Base-by-base conservation (phyloP, 331 rosid species). In the Ulmus americana region DNA sequence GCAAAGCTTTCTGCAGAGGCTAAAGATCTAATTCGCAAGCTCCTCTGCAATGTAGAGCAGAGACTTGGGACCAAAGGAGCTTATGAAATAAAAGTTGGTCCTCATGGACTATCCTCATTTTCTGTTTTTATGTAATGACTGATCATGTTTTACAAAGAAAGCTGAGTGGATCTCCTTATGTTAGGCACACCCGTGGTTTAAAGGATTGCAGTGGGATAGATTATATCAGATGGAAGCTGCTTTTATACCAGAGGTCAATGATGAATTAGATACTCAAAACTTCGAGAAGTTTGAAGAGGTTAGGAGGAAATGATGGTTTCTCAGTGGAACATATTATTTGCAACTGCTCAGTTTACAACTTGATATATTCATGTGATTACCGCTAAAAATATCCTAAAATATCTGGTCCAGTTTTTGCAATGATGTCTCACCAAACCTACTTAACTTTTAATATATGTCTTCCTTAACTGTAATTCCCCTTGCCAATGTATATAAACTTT, bases 261-360 rank as follows among this genome's bases (percentile, higher is more conserved):
- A 81, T 43, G 91, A 89, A 74, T 76, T 89, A 64, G 96, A 89
- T 69, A 86, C 96, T 64, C 91, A 82, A 59, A 89, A 89, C 72
- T 89, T 89, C 77, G 96, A 89, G 75, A 79, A 84, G 79, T 89
- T 84, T 79, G 91, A 82, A 64, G 96, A 89, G 96, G 95, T 89
- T 59, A 61, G 69, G 15, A 16, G 69, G 15, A 38, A 63, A 68
- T 56, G 1, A 51, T 18, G 10, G 20, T 18, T 48, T 59, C 57
- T 61, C 13, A 22, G 3, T 20, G 8, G 14, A 41, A 8, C 42
- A 16, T 14, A 40, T 20, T 28, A 3, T 69, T 68, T 18, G 38
- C 39, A 7, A 6, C 48, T 0, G 1, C 18, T 44, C 38, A 13
- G 11, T 20, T 62, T 45, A 38, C 2, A 15, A 3, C 16, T 69